Percentiles rank a stretch among this genome's conserved stretches.
These are phyloP conservation scores for Cyclostephanos invisitatus DNA, from an alignment of 108 stramenopile genomes.

Conservation along the genomic window DNA sequence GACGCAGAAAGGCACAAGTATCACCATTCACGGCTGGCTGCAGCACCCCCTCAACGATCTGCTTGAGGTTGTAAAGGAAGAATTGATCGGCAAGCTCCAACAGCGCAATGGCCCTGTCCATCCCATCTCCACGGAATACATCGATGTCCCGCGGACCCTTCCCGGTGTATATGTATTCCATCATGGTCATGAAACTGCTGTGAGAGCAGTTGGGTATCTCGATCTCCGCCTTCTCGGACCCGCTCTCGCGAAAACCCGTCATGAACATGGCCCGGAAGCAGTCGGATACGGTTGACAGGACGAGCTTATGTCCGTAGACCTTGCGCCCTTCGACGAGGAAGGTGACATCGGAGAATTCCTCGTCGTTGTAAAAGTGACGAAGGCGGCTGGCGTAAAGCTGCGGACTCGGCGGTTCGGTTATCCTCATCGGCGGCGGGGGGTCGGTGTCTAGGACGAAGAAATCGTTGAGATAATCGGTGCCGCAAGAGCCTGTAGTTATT, in stretches of 20 bases:
- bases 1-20: slow-evolving; percentile 71
- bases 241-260: slow-evolving; percentile 76
- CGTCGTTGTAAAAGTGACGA: slow-evolving; percentile 79
- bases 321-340: slow-evolving; percentile 87
- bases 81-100: slow-evolving; percentile 92
- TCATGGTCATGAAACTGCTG: slow-evolving; percentile 77
- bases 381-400: slow-evolving; percentile 68
- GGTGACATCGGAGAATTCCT: slow-evolving; percentile 90
- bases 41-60: slow-evolving; percentile 78
- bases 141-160: slow-evolving; percentile 52
- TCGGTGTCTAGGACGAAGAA: slow-evolving; percentile 91
- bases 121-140: slow-evolving; percentile 26
- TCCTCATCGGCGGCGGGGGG: slow-evolving; percentile 65
- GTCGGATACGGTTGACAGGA: slow-evolving; percentile 83
- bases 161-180: slow-evolving; percentile 94
- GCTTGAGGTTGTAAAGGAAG: slow-evolving; percentile 91
- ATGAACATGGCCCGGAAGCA: slow-evolving; percentile 94
- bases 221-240: slow-evolving; percentile 67
- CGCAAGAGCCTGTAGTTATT: slow-evolving; percentile 26
- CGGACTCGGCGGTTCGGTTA: slow-evolving; percentile 68
- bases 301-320: slow-evolving; percentile 88
- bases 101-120: slow-evolving; percentile 69
- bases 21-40: slow-evolving; percentile 68
- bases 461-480: slow-evolving; percentile 79
- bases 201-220: slow-evolving; percentile 82